phyloP scores from a whole-genome alignment of 352 stramenopile species.

The Pythium chondricola region DNA sequence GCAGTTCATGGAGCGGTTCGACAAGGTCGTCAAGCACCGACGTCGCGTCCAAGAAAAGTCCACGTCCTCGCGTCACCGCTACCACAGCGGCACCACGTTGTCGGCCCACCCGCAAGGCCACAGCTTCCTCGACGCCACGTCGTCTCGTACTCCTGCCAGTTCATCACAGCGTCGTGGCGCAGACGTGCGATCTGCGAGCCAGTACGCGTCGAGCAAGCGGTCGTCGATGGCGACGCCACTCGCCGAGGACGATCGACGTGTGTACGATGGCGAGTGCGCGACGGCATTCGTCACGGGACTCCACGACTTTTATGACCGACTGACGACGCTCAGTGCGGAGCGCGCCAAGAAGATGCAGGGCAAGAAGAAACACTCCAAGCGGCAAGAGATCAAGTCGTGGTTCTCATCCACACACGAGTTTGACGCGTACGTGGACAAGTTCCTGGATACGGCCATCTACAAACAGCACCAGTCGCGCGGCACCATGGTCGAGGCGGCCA shows the following conservation, averaged over 20 bases:
- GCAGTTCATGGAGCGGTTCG: slow-evolving; percentile 67
- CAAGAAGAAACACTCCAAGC: slow-evolving; percentile 60
- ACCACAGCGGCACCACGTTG: neutral
- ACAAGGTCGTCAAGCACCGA: slow-evolving; percentile 57
- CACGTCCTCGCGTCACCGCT: slow-evolving; percentile 4
- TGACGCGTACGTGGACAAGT: slow-evolving; percentile 75
- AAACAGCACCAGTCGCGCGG: slow-evolving; percentile 25
- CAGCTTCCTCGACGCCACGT: neutral
- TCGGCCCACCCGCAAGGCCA: neutral
- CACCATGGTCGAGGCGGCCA: neutral
- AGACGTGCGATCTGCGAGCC: no score
- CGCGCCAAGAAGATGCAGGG: slow-evolving; percentile 48
- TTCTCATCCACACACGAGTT: slow-evolving; percentile 82
- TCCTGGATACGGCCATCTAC: slow-evolving; percentile 45
- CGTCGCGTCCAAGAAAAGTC: slow-evolving; percentile 56
- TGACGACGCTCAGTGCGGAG: slow-evolving; percentile 45
- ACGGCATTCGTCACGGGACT: slow-evolving; percentile 45
- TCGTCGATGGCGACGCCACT: slow-evolving; percentile 12
- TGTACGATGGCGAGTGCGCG: slow-evolving; percentile 58
- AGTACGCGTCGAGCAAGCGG: slow-evolving; percentile 2
- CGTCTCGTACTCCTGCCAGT: neutral
- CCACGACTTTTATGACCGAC: slow-evolving; percentile 63
- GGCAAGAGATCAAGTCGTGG: slow-evolving; percentile 80
- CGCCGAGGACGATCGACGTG: slow-evolving; percentile 39
- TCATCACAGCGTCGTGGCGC: no score